phyloP scores from a whole-genome alignment of 495 filamentous ascomycete species.

The Neurospora sp. region DNA sequence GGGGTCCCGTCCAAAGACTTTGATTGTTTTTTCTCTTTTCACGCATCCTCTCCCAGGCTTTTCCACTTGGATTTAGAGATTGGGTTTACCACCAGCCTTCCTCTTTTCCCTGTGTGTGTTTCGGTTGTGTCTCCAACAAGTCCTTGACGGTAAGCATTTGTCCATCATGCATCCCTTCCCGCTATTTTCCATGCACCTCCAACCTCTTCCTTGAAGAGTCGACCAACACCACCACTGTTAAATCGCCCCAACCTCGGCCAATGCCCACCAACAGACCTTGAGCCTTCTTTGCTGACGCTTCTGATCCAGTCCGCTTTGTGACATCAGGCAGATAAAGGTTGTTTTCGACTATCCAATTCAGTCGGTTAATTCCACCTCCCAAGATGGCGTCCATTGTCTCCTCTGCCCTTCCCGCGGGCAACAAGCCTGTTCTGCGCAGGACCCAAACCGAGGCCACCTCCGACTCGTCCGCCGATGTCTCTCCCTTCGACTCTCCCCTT shows the following conservation, averaged over 20 bases:
- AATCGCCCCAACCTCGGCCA: background rate
- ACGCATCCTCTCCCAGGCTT: background rate
- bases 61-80: background rate
- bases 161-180: background rate
- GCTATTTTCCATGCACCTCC: background rate
- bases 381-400: constrained; percentile 33
- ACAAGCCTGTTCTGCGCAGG: constrained; percentile 31
- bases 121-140: background rate
- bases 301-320: background rate
- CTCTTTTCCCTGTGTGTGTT: background rate
- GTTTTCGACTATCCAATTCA: background rate
- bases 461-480: constrained; percentile 51
- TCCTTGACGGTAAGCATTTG: background rate
- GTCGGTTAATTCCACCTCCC: background rate
- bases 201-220: background rate
- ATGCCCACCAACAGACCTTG: background rate
- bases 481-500: constrained; percentile 55
- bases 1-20: background rate
- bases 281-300: background rate
- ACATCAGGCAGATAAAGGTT: background rate
- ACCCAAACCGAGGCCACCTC: constrained; percentile 23
- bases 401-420: constrained; percentile 25
- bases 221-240: background rate
- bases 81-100: background rate
- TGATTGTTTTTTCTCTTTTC: background rate